A percentile compares a stretch with the other conserved stretches of the same genome.
Conservation (phyloP, 2,329 filamentous ascomycete genomes). For the Beauveria sp. region DNA sequence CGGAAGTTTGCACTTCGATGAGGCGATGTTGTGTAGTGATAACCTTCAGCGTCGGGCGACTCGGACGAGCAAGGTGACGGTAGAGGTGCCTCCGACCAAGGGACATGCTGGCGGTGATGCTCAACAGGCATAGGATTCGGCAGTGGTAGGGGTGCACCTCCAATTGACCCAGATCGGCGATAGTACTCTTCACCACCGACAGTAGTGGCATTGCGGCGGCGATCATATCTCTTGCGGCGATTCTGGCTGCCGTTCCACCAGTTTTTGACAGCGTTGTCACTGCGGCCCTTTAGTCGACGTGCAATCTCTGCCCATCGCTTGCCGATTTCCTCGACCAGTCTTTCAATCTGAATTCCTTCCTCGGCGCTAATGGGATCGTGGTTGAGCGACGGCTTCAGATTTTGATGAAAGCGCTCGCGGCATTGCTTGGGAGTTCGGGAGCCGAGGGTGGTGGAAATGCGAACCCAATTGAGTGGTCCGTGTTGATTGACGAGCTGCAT, state of each 20-base stretch:
- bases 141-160: slow-evolving; percentile 15
- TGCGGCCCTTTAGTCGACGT: slow-evolving; percentile 70
- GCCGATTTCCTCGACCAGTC: slow-evolving; percentile 68
- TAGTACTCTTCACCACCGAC: slow-evolving; percentile 13
- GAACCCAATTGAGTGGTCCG: slow-evolving; percentile 83
- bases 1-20: slow-evolving; percentile 25
- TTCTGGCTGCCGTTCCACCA: slow-evolving; percentile 97
- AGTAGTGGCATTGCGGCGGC: slow-evolving; percentile 26
- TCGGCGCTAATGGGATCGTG: slow-evolving; percentile 65
- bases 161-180: not conserved
- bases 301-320: slow-evolving; percentile 94
- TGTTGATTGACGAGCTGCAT: slow-evolving; percentile 63
- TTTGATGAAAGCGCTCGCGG: slow-evolving; percentile 88
- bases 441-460: slow-evolving; percentile 67
- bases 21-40: slow-evolving; percentile 56
- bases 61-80: slow-evolving; percentile 33
- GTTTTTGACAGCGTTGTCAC: slow-evolving; percentile 95
- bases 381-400: slow-evolving; percentile 70
- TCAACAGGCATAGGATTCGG: slow-evolving; percentile 10
- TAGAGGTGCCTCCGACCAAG: slow-evolving; percentile 26
- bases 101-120: slow-evolving; percentile 17
- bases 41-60: slow-evolving; percentile 60
- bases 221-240: slow-evolving; percentile 52
- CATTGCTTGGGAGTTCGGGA: slow-evolving; percentile 89
- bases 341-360: slow-evolving; percentile 67